Evolutionary conservation across 179 eudicot species (phyloP).

Genomic region (Drosera spatulata): DNA sequence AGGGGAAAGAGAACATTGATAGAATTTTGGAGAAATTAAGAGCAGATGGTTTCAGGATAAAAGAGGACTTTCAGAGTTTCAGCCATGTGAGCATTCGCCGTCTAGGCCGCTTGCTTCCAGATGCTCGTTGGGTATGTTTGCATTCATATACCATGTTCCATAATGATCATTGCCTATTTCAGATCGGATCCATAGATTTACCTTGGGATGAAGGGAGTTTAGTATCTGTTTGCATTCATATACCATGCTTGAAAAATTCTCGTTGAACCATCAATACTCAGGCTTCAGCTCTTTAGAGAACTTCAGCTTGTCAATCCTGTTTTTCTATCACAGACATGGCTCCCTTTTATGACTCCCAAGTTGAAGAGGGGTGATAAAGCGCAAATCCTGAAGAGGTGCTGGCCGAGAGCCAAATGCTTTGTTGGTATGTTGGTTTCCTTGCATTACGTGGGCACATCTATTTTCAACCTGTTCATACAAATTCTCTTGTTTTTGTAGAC

Average conservation of each 20-base stretch:
- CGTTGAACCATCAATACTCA: no score
- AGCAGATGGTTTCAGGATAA: conserved; percentile 26
- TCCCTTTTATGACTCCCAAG: conserved; percentile 72
- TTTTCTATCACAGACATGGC: conserved; percentile 27
- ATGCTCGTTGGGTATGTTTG: conserved; percentile 58
- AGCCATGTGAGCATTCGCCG: conserved; percentile 66
- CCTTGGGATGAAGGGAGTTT: no score
- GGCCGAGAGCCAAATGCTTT: conserved; percentile 61
- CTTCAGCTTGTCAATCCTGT: background rate
- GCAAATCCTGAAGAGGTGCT: conserved; percentile 41
- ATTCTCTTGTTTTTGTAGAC: conserved; percentile 35
- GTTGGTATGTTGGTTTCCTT: conserved; percentile 35
- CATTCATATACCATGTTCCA: conserved; percentile 1
- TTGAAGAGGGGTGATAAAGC: conserved; percentile 36
- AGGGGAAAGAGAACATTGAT: conserved; percentile 64
- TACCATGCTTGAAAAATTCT: no score
- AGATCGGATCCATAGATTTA: no score
- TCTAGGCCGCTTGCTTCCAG: conserved; percentile 82
- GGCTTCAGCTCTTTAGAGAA: background rate
- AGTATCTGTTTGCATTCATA: no score
- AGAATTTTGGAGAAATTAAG: conserved; percentile 38
- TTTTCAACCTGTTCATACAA: no score
- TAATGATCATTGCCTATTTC: background rate
- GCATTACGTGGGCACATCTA: no score
- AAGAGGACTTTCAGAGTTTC: conserved; percentile 40